These are phyloP conservation scores for Capsicum pubescens DNA, from an alignment of 257 asterid genomes.

Conservation along the genomic window DNA sequence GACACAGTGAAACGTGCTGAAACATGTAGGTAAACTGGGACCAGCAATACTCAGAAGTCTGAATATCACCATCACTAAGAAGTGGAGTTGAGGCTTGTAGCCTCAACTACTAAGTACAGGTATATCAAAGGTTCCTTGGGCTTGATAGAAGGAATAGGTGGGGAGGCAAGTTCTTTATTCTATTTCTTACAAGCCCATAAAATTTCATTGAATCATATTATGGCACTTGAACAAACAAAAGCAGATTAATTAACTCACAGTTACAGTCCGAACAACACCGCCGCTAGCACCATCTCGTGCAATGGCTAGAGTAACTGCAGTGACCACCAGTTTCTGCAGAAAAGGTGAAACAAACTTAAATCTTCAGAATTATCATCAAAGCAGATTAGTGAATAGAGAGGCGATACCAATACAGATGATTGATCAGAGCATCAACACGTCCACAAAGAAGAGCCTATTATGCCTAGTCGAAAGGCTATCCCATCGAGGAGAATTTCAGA, in stretches of 20 bases:
- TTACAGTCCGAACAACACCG: slow-evolving; percentile 92
- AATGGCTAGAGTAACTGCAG: slow-evolving; percentile 98
- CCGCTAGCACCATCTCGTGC: slow-evolving; percentile 99
- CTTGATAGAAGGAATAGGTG: background rate
- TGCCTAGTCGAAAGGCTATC: background rate
- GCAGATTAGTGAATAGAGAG: background rate
- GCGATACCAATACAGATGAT: background rate
- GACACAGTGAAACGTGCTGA: background rate
- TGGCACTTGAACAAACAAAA: background rate
- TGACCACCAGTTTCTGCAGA: slow-evolving; percentile 75
- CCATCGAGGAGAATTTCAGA: background rate
- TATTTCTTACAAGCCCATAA: background rate
- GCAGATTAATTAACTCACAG: slow-evolving; percentile 61
- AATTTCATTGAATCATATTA: background rate
- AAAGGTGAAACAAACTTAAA: background rate
- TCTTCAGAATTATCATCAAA: slow-evolving; percentile 2
- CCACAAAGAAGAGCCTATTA: background rate
- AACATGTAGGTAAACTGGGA: background rate
- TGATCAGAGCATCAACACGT: slow-evolving; percentile 1
- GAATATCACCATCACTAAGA: background rate
- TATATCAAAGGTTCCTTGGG: background rate
- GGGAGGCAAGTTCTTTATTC: background rate
- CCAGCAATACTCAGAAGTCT: background rate
- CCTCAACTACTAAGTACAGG: background rate
- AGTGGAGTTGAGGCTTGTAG: slow-evolving; percentile 7